These are phyloP conservation scores for Zasmidium angulare DNA, from an alignment of 2,329 filamentous ascomycete species.

Conservation along the genomic window DNA sequence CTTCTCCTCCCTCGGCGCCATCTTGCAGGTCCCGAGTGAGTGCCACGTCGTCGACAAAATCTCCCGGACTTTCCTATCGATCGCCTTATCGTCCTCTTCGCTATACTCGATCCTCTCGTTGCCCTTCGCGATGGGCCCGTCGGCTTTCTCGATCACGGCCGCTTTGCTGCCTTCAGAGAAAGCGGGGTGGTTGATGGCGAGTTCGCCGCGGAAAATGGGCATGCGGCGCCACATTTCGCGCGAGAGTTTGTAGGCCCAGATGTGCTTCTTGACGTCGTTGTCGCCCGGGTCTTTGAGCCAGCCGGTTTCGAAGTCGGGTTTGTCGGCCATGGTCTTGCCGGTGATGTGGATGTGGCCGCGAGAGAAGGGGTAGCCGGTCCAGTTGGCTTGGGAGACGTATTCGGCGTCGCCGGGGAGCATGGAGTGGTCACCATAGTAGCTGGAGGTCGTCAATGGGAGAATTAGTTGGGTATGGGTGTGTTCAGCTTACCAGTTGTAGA, in stretches of 20 bases:
- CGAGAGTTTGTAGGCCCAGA: slow-evolving; percentile 66
- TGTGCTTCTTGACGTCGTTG: slow-evolving; percentile 58
- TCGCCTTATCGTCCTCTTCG: slow-evolving; percentile 36
- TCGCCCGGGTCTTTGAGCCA: slow-evolving; percentile 57
- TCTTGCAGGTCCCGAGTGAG: slow-evolving; percentile 43
- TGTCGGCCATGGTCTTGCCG: slow-evolving; percentile 44
- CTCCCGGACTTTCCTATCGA: slow-evolving; percentile 44
- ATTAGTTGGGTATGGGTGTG: not conserved
- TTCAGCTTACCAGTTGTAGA: slow-evolving; percentile 37
- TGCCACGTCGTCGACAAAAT: slow-evolving; percentile 45
- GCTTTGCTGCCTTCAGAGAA: slow-evolving; percentile 49
- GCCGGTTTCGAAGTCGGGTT: slow-evolving; percentile 58
- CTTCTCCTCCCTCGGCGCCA: slow-evolving; percentile 37
- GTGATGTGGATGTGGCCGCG: slow-evolving; percentile 62
- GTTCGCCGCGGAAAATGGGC: slow-evolving; percentile 48
- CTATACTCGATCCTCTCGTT: slow-evolving; percentile 49
- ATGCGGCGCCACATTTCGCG: slow-evolving; percentile 61
- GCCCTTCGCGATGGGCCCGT: slow-evolving; percentile 42
- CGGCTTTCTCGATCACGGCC: slow-evolving; percentile 33
- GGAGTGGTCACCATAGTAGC: slow-evolving; percentile 35
- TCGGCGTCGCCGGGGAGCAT: slow-evolving; percentile 42
- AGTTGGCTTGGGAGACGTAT: slow-evolving; percentile 55
- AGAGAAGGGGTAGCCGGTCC: slow-evolving; percentile 61
- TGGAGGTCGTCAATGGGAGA: not conserved
- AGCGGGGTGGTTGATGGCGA: slow-evolving; percentile 39